Base-by-base conservation (phyloP, 2,329 filamentous ascomycete genomes). In the Trichocomaceae sp. region DNA sequence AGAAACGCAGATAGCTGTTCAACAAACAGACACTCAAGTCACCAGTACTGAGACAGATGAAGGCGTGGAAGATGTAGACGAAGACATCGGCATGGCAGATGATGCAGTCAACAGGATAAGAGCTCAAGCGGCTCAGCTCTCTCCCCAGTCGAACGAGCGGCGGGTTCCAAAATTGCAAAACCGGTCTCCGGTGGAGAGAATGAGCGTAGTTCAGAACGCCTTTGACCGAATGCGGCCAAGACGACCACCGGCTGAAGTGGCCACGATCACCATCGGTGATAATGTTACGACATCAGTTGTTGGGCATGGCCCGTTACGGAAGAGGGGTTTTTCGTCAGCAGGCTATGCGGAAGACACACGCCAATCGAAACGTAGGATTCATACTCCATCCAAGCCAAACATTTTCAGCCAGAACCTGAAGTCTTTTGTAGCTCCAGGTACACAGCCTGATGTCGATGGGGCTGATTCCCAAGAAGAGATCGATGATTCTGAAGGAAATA, bases 231-330 rank as follows among this genome's bases (percentile, higher is more conserved):
- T 85, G 81, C 77, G 83, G 15, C 77, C 80, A 1, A 86, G 83
- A 64, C 79, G 86, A 33, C 73, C 79, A 1, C 79, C 80, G 1
- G 72, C 79, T 26, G 84, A 88, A 62, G 74, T 85, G 50, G 87
- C 87, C 19, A 88, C 86, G 1, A 87, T 92, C 47, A 90, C 86
- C 0, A 82, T 92, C 52, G 88, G 87, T 1, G 78, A 84, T 58
- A 79, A 78, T 46, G 88, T 84, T 0, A 78, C 83, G 5, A 85
- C 82, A 0, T 84, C 83, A 19, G 78, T 83, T 31, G 78, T 90
- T 60, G 85, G 86, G 1, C 80, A 76, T 49, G 75, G 79, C 49
- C 64, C 75, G 3, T 64, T 69, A 23, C 66, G 60, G 23, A 74
- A 69, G 58, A 63, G 67, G 53, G 63, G 66, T 29, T 64, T 66